Evolutionary conservation across 768 basidiomycete genomes (phyloP), one percentile per base, ranked within the genome.

Genomic region (Rhizopogon salebrosus): DNA sequence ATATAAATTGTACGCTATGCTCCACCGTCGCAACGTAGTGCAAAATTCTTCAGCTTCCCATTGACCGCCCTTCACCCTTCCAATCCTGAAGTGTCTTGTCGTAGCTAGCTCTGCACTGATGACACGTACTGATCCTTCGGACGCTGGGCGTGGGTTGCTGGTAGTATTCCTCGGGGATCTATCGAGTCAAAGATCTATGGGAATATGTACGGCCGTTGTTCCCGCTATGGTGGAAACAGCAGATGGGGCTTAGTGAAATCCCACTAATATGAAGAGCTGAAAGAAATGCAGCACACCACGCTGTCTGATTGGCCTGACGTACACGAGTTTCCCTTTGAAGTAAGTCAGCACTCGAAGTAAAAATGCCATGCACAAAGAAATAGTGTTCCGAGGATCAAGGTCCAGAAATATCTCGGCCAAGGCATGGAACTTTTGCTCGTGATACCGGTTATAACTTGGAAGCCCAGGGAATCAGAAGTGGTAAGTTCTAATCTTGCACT

Each of bases 161-260:
- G 9, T 24, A 41, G 29, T 23, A 10, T 23, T 23, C 24, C 45
- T 49, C 22, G 8, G 4, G 16, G 20, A 31, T 52, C 27, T 38
- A 29, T 39, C 13, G 16, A 39, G 41, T 20, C 27, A 40, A 49
- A 43, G 20, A 26, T 18, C 20, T 27, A 3, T n/a, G 24, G 7
- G 22, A 51, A 20, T 6, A 39, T 43, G n/a, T 16, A 27, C 46
- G 49, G 41, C 20, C 51, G 16, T 51, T 51, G 11, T 42, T 54
- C 11, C n/a, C 31, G 59, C 20, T 53, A 41, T 26, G 16, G 58
- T 29, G 46, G n/a, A 24, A 36, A 49, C 48, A n/a, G n/a, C n/a
- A n/a, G n/a, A n/a, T n/a, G n/a, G n/a, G n/a, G n/a, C n/a, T n/a
- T n/a, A n/a, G n/a, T n/a, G n/a, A 39, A 27, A 20, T 35, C 22